Conservation (phyloP, 176 grass and related monocot species). For the Aegilops sharonensis region DNA sequence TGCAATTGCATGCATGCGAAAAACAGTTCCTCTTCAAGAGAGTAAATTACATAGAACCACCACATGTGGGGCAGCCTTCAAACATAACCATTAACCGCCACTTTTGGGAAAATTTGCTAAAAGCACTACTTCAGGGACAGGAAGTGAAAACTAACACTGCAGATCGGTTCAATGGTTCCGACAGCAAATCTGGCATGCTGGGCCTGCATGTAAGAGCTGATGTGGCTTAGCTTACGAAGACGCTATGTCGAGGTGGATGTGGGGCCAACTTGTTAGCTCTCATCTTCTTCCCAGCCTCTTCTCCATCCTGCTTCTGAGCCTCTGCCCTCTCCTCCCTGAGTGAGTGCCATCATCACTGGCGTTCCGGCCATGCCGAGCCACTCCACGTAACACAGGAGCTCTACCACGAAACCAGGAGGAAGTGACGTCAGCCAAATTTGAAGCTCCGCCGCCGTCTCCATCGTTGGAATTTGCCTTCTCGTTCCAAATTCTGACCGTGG, state of each 20-base stretch:
- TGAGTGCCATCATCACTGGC: neutral
- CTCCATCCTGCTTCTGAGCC: neutral
- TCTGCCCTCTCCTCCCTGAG: neutral
- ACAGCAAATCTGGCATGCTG: neutral
- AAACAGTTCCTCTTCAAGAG: constrained; percentile 7
- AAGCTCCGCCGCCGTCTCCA: neutral
- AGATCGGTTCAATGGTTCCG: neutral
- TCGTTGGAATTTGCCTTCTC: neutral
- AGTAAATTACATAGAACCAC: neutral
- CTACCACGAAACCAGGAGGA: neutral
- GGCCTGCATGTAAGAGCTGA: neutral
- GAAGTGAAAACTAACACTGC: neutral
- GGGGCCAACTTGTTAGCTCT: neutral
- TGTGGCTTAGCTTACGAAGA: neutral
- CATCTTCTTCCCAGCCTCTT: neutral
- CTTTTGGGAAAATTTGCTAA: neutral
- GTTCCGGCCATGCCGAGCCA: neutral
- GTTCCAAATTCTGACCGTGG: neutral
- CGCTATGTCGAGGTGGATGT: neutral
- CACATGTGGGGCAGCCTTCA: neutral
- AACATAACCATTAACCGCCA: neutral
- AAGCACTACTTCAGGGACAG: neutral
- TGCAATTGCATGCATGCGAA: constrained; percentile 7
- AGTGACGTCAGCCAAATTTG: neutral
- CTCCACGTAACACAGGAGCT: neutral